Base-by-base conservation (phyloP, 2,329 filamentous ascomycete species). In the Xylariomycetidae sp. region DNA sequence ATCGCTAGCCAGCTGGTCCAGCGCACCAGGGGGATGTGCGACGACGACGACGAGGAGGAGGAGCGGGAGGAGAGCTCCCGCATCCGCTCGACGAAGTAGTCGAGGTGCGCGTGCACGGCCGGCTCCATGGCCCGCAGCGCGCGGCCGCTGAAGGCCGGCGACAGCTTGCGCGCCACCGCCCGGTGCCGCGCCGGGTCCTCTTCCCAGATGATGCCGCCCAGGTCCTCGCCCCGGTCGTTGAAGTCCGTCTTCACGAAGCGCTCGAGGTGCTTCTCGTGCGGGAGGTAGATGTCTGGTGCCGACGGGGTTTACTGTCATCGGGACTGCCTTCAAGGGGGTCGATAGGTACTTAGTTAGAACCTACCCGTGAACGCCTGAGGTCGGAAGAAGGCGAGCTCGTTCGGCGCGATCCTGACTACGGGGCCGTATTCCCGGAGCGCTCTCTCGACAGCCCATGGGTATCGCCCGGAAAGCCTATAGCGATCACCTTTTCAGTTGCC, bases 61-160 rank as follows among this genome's bases (percentile, higher is more conserved):
- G 18, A 2, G 14, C 7, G 10, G 14, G 10, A 17, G 4, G 34
- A 31, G 2, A 43, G 12, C n/a, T 42, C 22, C 13, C 39, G 35
- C 44, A 49, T 49, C 10, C 28, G 35, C 1, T 16, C 5, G 13
- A 49, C 31, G 23, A 49, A 50, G 10, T 33, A 34, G 32, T 51
- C 41, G 12, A 47, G 34, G 19, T 51, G 35, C 16, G 37, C 25
- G 13, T 50, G 43, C 2, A 48, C 19, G 6, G 44, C 8, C 1
- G 47, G 38, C 32, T 49, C 44, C 16, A 42, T 42, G 1, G 29
- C 23, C 5, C 34, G 35, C 10, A 43, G 38, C 4, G 42, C 32
- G 5, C 38, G 28, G 2, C n/a, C 26, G 19, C 47, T 51, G 19
- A 53, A 52, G 4, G 46, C 49, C 6, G 51, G 48, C 1, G 40